Conservation (phyloP, 2,329 filamentous ascomycete species). For the Clarireedia paspali region DNA sequence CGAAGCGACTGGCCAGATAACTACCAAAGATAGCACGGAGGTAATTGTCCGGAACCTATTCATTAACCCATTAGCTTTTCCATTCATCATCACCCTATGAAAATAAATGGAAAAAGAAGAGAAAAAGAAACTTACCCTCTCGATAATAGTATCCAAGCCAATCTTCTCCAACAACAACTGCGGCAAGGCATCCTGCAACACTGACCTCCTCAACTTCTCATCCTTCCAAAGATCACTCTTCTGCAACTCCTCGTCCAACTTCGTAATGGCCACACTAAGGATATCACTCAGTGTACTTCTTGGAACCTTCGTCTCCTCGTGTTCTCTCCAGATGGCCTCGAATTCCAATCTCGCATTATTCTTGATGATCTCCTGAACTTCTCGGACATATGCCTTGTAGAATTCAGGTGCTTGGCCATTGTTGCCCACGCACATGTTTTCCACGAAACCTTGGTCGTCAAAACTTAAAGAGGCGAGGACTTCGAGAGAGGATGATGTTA, state of each 20-base stretch:
- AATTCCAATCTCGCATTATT: constrained; percentile 91
- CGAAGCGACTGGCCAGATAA: constrained; percentile 89
- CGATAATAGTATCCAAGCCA: constrained; percentile 78
- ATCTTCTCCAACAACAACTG: constrained; percentile 80
- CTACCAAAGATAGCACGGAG: constrained; percentile 93
- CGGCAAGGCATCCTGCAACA: constrained; percentile 80
- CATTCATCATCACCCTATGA: neutral
- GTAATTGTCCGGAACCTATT: constrained; percentile 77
- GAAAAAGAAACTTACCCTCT: constrained; percentile 49
- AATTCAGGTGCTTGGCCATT: constrained; percentile 77
- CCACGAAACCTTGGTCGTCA: constrained; percentile 77
- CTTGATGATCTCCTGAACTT: constrained; percentile 85
- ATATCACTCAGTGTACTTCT: constrained; percentile 87
- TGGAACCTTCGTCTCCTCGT: constrained; percentile 69
- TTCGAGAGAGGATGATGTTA: constrained; percentile 93
- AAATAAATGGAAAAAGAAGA: neutral
- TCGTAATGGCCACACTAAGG: constrained; percentile 88
- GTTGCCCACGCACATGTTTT: constrained; percentile 85
- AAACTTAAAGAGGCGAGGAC: constrained; percentile 92
- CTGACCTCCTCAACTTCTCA: constrained; percentile 64
- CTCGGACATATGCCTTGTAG: constrained; percentile 86
- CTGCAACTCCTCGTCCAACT: constrained; percentile 92
- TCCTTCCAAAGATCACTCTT: constrained; percentile 88
- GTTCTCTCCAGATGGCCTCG: constrained; percentile 95
- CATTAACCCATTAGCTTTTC: neutral